A percentile compares a stretch with the other conserved stretches of the same genome.
phyloP scores from a whole-genome alignment of 495 filamentous ascomycete species.

The Podospora pseudoanserina region DNA sequence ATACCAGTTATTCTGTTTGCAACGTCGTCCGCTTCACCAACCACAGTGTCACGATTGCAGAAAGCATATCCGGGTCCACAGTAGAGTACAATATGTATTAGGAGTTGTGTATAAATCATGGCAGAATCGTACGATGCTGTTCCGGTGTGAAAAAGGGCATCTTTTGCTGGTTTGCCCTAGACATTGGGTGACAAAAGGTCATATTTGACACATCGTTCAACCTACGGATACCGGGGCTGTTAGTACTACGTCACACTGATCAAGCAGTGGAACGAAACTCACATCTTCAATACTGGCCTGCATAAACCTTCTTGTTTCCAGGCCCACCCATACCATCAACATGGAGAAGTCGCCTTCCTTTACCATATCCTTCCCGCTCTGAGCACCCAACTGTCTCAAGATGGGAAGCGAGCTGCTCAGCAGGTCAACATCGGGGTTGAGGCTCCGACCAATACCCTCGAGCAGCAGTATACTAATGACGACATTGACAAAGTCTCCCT shows the following conservation, averaged over 20 bases:
- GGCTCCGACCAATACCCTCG: slow-evolving; percentile 85
- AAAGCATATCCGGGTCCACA: slow-evolving; percentile 1
- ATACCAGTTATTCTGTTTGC: too few species aligned
- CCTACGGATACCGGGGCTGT: slow-evolving; percentile 34
- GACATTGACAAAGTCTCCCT: slow-evolving; percentile 98
- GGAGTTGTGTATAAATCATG: too few species aligned
- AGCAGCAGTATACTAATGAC: slow-evolving; percentile 91
- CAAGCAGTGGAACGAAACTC: slow-evolving; percentile 29
- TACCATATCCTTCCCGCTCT: slow-evolving; percentile 64
- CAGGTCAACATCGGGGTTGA: slow-evolving; percentile 85
- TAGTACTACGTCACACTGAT: slow-evolving; percentile 21
- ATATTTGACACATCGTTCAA: slow-evolving; percentile 78
- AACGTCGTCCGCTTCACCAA: not conserved
- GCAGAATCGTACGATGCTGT: too few species aligned
- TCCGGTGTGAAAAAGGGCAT: too few species aligned
- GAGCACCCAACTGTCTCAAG: slow-evolving; percentile 78
- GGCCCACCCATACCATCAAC: slow-evolving; percentile 87
- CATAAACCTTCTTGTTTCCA: slow-evolving; percentile 84
- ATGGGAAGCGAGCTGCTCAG: slow-evolving; percentile 87
- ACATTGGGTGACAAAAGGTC: slow-evolving; percentile 80
- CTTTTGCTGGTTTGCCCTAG: slow-evolving; percentile 27
- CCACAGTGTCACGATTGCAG: slow-evolving; percentile 2
- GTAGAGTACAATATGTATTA: too few species aligned
- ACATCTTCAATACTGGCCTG: slow-evolving; percentile 86
- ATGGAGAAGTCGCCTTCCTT: slow-evolving; percentile 82